These are phyloP conservation scores for Helicostylum pulchrum DNA, from an alignment of 192 early-diverging fungal species.

Conservation along the genomic window DNA sequence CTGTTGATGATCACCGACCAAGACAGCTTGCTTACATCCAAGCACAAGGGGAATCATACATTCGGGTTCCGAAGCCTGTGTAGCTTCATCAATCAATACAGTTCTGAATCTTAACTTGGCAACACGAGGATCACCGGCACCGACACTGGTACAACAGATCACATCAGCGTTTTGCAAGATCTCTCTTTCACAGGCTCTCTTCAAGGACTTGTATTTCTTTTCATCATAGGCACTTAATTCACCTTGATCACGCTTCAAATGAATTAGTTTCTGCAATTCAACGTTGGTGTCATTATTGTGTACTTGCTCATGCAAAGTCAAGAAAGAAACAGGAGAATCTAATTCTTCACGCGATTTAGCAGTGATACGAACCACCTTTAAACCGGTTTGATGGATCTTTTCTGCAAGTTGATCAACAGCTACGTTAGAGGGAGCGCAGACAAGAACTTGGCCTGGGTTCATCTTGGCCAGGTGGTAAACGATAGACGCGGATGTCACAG, in stretches of 20 bases:
- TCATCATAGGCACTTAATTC: slow-evolving; percentile 90
- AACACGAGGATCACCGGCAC: slow-evolving; percentile 94
- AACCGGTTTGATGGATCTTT: slow-evolving; percentile 91
- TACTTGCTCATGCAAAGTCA: slow-evolving; percentile 97
- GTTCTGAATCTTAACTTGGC: slow-evolving; percentile 86
- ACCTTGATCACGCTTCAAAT: slow-evolving; percentile 83
- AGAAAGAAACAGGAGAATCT: slow-evolving; percentile 89
- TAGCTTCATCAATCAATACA: slow-evolving; percentile 96
- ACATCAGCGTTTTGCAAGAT: slow-evolving; percentile 94
- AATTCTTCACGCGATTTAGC: slow-evolving; percentile 92
- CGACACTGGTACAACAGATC: slow-evolving; percentile 95
- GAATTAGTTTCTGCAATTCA: slow-evolving; percentile 89
- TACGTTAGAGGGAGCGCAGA: slow-evolving; percentile 98
- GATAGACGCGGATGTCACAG: slow-evolving; percentile 94
- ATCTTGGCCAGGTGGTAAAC: slow-evolving; percentile 95
- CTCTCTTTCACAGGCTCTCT: slow-evolving; percentile 85
- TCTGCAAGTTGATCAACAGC: slow-evolving; percentile 98
- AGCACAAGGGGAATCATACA: slow-evolving; percentile 97
- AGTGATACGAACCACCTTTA: slow-evolving; percentile 93
- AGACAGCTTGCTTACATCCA: slow-evolving; percentile 92
- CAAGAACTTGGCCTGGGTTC: slow-evolving; percentile 89
- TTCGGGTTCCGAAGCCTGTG: slow-evolving; percentile 95
- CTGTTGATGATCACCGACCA: slow-evolving; percentile 99
- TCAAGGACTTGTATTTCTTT: slow-evolving; percentile 78
- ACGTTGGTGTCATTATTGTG: slow-evolving; percentile 91